phyloP scores from a whole-genome alignment of 768 basidiomycete genomes.

The Boletus rubropictus region DNA sequence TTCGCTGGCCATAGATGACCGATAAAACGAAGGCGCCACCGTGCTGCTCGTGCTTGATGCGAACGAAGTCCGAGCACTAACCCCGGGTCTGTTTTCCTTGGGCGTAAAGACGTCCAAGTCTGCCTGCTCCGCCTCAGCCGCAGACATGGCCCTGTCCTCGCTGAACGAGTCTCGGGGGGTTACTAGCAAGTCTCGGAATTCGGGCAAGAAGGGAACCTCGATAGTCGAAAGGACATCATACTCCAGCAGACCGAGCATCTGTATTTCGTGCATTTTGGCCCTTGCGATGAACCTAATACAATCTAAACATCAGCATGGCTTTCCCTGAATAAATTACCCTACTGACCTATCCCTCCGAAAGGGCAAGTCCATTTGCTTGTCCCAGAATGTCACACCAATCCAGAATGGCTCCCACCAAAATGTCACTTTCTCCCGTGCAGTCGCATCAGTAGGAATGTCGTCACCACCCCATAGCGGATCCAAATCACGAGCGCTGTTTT shows the following conservation, averaged over 20 bases:
- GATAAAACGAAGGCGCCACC: conserved; percentile 32
- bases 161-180: conserved; percentile 31
- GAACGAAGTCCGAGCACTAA: conserved; percentile 34
- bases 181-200: conserved; percentile 30
- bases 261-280: conserved; percentile 96
- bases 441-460: conserved; percentile 37
- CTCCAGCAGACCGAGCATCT: conserved; percentile 88
- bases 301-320: not conserved
- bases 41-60: conserved; percentile 38
- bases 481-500: conserved; percentile 40
- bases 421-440: conserved; percentile 41
- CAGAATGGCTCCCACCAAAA: conserved; percentile 94
- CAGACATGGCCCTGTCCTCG: conserved; percentile 36
- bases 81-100: conserved; percentile 31
- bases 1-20: conserved; percentile 31
- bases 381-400: conserved; percentile 80
- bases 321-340: not conserved
- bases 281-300: conserved; percentile 75
- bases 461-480: conserved; percentile 78
- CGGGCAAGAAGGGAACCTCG: conserved; percentile 73
- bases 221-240: conserved; percentile 89
- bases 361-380: conserved; percentile 79
- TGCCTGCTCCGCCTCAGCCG: conserved; percentile 63
- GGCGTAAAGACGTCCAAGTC: conserved; percentile 65
- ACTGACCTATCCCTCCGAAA: conserved; percentile 69